Base-by-base conservation (phyloP, 129 eudicot species). In the Mikania micrantha region DNA sequence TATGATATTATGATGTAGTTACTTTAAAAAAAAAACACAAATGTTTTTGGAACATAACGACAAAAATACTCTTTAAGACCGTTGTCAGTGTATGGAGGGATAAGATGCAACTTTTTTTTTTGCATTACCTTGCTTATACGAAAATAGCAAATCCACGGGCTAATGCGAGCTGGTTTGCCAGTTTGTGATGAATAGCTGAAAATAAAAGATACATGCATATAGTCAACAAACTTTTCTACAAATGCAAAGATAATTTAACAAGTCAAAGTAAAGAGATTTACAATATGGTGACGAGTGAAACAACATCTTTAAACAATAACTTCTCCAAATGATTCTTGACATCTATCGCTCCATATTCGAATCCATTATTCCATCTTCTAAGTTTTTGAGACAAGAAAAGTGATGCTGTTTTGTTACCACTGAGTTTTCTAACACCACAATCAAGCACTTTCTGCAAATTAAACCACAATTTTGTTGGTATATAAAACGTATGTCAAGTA, bases 111-210 rank as follows among this genome's bases (percentile, higher is more conserved):
- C 1, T 2, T 40, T 64, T 2, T 40, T 64, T 74, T 19, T 15
- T 40, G 69, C 17, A 59, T 67, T 78, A 93, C 98, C 98, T 89
- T 86, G 77, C 70, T 63, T 80, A 93, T 70, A 50, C 91, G 86
- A 78, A 93, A 89, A 74, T 89, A 95, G 78, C 96, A 84, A 73
- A 87, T 80, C 96, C 96, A 88, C 20, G 98, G 92, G 67, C 96
- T 74, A 7, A 15, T 20, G 73, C 38, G 70, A 29, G 78, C 19
- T 9, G 59, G 64, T 57, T 63, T 66, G 36, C 80, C 17, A 22
- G 74, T 72, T 80, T 79, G 66, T 24, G 70, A 78, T 50, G 95
- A 78, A 77, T 60, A 79, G 72, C 96, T 88, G 48, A 25, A 34
- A 24, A 53, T 17, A 58, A 34, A 47, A 29, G 53, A 70, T 16